Percentiles rank a stretch among this genome's conserved stretches.
Conservation (phyloP, 352 stramenopile species). For the Thalassiosira gravida region DNA sequence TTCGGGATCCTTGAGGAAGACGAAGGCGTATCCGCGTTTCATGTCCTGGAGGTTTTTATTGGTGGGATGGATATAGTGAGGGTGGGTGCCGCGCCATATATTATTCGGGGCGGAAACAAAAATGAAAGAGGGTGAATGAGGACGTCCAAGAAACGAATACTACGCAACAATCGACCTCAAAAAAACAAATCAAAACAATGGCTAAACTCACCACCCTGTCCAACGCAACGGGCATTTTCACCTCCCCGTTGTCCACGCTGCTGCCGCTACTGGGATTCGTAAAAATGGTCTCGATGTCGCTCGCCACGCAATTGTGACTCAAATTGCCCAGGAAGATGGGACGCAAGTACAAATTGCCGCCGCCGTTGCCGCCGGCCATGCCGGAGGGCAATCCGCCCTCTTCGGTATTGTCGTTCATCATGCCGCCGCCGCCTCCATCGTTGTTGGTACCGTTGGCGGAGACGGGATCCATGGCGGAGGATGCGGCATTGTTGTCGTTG, state of each 20-base stretch:
- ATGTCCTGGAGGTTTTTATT: conserved; percentile 67
- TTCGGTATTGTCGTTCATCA: background rate
- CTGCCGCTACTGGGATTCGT: conserved; percentile 25
- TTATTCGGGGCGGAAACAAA: background rate
- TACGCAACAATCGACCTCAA: background rate
- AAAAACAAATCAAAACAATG: background rate
- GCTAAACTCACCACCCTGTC: conserved; percentile 47
- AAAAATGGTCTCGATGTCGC: conserved; percentile 71
- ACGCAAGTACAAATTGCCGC: conserved; percentile 46
- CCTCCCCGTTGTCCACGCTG: conserved; percentile 20
- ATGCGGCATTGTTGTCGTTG: no score
- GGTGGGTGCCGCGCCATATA: background rate
- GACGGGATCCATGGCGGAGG: no score
- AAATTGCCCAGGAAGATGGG: conserved; percentile 83
- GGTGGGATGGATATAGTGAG: background rate
- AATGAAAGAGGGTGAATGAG: background rate
- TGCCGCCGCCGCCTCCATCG: background rate
- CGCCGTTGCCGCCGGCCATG: background rate
- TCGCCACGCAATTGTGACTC: conserved; percentile 40
- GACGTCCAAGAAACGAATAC: background rate
- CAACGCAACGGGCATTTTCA: conserved; percentile 18
- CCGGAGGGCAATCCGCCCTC: background rate
- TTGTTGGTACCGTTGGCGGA: no score
- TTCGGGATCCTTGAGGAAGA: conserved; percentile 81
- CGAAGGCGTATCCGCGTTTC: conserved; percentile 83